These are phyloP conservation scores for Scedosporium aurantiacum DNA, from an alignment of 2,329 filamentous ascomycete species.

Conservation along the genomic window DNA sequence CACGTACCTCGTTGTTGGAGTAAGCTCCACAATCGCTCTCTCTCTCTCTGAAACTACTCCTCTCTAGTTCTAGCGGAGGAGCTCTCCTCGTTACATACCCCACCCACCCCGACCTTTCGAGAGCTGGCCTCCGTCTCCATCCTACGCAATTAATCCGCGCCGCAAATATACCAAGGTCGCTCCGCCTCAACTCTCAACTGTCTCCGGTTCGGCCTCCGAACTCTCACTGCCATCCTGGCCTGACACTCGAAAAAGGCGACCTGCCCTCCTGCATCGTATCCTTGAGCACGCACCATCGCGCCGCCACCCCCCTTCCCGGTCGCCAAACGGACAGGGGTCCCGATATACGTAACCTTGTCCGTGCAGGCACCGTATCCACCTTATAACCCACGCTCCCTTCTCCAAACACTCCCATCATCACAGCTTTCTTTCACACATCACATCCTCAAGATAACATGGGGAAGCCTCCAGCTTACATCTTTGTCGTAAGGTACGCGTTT, in stretches of 20 bases:
- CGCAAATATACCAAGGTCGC: neutral
- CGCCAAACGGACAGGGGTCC: neutral
- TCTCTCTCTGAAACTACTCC: neutral
- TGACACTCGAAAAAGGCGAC: neutral
- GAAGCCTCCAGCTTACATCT: slow-evolving; percentile 30
- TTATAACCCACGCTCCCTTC: neutral
- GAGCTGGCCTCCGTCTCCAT: neutral
- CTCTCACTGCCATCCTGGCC: neutral
- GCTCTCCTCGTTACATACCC: neutral
- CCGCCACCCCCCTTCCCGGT: neutral
- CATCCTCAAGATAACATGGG: slow-evolving; percentile 22
- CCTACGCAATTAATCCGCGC: neutral
- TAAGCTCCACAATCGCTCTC: neutral
- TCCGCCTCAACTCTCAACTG: neutral
- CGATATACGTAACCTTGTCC: neutral
- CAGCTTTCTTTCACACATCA: neutral
- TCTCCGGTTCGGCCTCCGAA: neutral
- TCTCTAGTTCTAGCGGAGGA: neutral
- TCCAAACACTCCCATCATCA: neutral
- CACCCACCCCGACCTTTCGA: neutral
- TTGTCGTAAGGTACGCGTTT: slow-evolving; percentile 29
- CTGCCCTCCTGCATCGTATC: neutral
- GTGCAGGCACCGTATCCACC: neutral
- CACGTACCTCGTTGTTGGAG: neutral
- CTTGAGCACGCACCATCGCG: neutral